A percentile compares a stretch with the other conserved stretches of the same genome.
Evolutionary conservation across 1,284 basidiomycete species (phyloP).

Genomic region (Tilletia indica): DNA sequence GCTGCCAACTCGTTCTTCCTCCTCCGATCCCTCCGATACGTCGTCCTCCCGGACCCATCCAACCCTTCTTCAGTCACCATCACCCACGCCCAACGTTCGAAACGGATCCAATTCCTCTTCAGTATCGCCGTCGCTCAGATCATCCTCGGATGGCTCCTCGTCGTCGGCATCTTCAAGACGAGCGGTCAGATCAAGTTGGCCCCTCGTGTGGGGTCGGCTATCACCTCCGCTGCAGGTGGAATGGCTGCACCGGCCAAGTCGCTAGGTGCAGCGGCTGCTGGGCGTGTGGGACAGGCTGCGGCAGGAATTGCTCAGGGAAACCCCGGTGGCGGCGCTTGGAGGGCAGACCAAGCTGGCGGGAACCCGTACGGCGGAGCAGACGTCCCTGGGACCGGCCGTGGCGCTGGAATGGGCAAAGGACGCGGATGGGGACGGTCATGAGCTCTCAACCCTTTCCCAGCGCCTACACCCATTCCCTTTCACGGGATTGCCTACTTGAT

Average conservation of each 20-base stretch:
- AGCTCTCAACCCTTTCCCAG: no score
- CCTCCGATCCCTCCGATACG: constrained; percentile 83
- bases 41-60: constrained; percentile 73
- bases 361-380: not conserved
- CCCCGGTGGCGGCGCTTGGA: not conserved
- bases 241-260: not conserved
- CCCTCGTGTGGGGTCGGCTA: not conserved
- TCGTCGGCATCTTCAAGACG: constrained; percentile 40
- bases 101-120: constrained; percentile 82
- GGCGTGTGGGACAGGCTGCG: no score
- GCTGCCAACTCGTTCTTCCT: constrained; percentile 91
- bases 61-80: constrained; percentile 64
- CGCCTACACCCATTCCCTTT: no score
- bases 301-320: not conserved
- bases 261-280: not conserved
- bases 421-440: not conserved
- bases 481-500: no score
- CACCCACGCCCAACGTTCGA: constrained; percentile 73
- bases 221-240: not conserved
- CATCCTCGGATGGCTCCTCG: constrained; percentile 48
- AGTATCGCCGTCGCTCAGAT: constrained; percentile 70
- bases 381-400: not conserved
- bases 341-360: not conserved
- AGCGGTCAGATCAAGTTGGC: not conserved
- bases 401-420: not conserved